phyloP scores from a whole-genome alignment of 768 basidiomycete species.

The Gelatoporia subvermispora region DNA sequence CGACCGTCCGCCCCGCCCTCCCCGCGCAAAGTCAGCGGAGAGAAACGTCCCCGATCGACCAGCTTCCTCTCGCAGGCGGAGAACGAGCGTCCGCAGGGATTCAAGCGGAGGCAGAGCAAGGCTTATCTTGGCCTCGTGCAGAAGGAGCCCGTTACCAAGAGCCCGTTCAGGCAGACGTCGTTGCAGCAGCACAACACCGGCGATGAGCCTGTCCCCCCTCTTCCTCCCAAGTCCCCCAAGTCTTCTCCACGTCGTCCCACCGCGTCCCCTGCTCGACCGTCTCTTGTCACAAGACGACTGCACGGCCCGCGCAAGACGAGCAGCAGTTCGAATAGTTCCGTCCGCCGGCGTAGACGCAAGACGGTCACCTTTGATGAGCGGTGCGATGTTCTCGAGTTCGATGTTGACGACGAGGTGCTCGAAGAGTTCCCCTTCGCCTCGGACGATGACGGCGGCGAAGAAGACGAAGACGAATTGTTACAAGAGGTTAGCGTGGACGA shows the following conservation, averaged over 20 bases:
- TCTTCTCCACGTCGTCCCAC: constrained; percentile 4
- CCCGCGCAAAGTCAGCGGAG: constrained; percentile 61
- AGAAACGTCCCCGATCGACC: constrained; percentile 69
- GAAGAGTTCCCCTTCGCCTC: constrained; percentile 44
- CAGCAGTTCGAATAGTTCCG: constrained; percentile 2
- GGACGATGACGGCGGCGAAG: constrained; percentile 26
- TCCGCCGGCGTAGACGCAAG: constrained; percentile 53
- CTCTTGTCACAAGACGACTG: constrained; percentile 44
- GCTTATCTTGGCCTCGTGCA: constrained; percentile 68
- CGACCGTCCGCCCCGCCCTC: constrained; percentile 28
- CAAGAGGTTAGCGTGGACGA: constrained; percentile 19
- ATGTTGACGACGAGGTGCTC: constrained; percentile 46
- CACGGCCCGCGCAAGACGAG: constrained; percentile 68
- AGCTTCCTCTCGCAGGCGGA: constrained; percentile 70
- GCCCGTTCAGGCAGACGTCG: constrained; percentile 51
- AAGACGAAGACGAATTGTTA: constrained; percentile 5
- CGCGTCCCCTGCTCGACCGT: constrained; percentile 22
- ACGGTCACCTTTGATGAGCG: constrained; percentile 77
- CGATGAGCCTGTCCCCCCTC: constrained; percentile 18
- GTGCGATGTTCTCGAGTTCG: constrained; percentile 81
- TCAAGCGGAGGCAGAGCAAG: constrained; percentile 73
- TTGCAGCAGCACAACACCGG: constrained; percentile 14
- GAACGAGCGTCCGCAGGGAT: constrained; percentile 65
- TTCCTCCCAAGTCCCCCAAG: constrained; percentile 15
- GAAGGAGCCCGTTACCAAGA: constrained; percentile 77